phyloP scores from a whole-genome alignment of 441 rosid genomes.

The Mallotus repandus region DNA sequence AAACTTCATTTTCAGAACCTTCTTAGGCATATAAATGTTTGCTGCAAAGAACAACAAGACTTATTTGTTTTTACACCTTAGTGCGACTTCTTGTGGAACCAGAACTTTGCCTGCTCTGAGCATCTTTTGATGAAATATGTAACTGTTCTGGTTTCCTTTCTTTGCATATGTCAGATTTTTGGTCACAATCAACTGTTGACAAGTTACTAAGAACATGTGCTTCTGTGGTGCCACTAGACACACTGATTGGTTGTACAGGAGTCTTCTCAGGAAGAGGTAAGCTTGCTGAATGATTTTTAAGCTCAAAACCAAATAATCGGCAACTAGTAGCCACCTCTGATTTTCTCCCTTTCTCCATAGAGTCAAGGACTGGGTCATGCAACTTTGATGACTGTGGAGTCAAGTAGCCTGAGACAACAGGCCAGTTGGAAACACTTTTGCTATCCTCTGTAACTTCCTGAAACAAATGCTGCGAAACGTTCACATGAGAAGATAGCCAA shows the following conservation, averaged over 20 bases:
- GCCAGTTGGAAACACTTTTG: conserved; percentile 34
- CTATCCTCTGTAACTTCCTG: conserved; percentile 43
- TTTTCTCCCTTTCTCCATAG: conserved; percentile 37
- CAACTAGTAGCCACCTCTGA: conserved; percentile 46
- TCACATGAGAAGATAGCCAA: conserved; percentile 45
- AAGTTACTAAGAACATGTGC: conserved; percentile 21
- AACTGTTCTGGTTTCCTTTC: conserved; percentile 53
- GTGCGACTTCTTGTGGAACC: conserved; percentile 65
- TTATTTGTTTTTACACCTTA: conserved; percentile 50
- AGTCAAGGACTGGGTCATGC: conserved; percentile 36
- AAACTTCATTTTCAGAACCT: conserved; percentile 11
- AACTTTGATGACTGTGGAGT: conserved; percentile 34
- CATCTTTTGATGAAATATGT: conserved; percentile 54
- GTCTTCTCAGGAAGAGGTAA: conserved; percentile 39
- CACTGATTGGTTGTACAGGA: conserved; percentile 19
- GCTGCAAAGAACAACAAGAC: neutral
- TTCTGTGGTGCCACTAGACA: conserved; percentile 30
- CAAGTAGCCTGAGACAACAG: conserved; percentile 34
- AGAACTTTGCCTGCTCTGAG: conserved; percentile 53
- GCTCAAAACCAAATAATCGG: conserved; percentile 85
- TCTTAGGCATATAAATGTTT: neutral
- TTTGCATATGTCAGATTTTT: conserved; percentile 48
- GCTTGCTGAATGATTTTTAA: conserved; percentile 36
- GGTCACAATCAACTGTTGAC: conserved; percentile 47
- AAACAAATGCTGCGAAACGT: conserved; percentile 34